A percentile compares a stretch with the other conserved stretches of the same genome.
Conservation (phyloP, 164 flowering plant species). For the Kalanchoe fedtschenkoi region DNA sequence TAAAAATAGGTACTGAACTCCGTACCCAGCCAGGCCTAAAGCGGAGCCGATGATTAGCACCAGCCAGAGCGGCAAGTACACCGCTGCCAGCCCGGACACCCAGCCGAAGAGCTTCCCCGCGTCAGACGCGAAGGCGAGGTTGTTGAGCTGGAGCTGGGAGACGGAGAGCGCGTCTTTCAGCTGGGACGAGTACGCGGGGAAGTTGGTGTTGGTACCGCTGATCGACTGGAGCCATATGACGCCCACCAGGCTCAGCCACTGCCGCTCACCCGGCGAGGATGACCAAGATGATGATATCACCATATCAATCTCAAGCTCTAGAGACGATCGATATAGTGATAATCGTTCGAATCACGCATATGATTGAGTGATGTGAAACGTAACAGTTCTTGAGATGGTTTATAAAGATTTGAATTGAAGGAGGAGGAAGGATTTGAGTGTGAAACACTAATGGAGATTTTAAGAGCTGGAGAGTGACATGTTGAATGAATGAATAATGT, state of each 20-base stretch:
- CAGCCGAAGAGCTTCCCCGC: conserved; percentile 82
- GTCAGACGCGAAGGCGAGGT: conserved; percentile 87
- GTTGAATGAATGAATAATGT: background rate
- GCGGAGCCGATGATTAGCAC: conserved; percentile 57
- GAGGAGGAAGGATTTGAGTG: background rate
- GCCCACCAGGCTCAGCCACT: conserved; percentile 68
- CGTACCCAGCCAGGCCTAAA: conserved; percentile 67
- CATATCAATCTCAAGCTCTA: background rate
- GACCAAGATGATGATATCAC: conserved; percentile 1
- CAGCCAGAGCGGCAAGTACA: conserved; percentile 52
- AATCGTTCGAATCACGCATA: background rate
- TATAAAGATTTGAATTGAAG: background rate
- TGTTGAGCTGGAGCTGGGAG: conserved; percentile 75
- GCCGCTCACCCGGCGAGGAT: conserved; percentile 15
- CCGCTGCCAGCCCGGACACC: conserved; percentile 64
- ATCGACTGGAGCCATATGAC: conserved; percentile 76
- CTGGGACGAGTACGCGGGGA: conserved; percentile 81
- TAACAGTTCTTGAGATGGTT: conserved; percentile 1
- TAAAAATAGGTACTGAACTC: conserved; percentile 59
- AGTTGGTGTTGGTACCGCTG: conserved; percentile 63
- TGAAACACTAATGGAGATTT: background rate
- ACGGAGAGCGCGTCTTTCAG: conserved; percentile 51
- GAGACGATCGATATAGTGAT: background rate
- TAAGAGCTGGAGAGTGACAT: conserved; percentile 5
- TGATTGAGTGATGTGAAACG: background rate